Evolutionary conservation across 176 grass and related monocot genomes (phyloP).

Genomic region (Rhynchospora tenuis): DNA sequence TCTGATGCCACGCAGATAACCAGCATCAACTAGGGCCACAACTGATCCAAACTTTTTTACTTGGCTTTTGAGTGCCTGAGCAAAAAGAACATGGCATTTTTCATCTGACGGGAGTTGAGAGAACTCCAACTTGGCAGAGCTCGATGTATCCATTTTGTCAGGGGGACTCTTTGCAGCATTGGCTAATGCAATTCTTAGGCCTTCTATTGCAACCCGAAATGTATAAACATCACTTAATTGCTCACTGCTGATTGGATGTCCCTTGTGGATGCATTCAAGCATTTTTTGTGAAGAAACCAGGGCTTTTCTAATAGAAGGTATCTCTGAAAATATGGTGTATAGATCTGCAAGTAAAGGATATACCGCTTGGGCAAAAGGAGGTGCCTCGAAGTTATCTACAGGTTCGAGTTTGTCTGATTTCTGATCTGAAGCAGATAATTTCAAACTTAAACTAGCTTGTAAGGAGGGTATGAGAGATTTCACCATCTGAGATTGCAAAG

Average conservation of each 20-base stretch:
- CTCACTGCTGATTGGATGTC: slow-evolving; percentile 52
- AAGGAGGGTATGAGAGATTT: slow-evolving; percentile 51
- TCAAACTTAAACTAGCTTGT: slow-evolving; percentile 21
- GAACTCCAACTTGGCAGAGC: slow-evolving; percentile 40
- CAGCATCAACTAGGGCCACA: slow-evolving; percentile 67
- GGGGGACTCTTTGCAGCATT: slow-evolving; percentile 43
- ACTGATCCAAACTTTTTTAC: slow-evolving; percentile 60
- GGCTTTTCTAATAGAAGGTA: slow-evolving; percentile 67
- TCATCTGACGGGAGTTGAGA: slow-evolving; percentile 59
- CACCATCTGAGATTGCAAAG: slow-evolving; percentile 42
- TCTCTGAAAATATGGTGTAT: slow-evolving; percentile 61
- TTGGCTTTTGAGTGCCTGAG: slow-evolving; percentile 66
- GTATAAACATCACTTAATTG: slow-evolving; percentile 61
- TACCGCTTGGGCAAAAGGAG: slow-evolving; percentile 61
- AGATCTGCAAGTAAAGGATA: slow-evolving; percentile 86
- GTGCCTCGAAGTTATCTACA: slow-evolving; percentile 36
- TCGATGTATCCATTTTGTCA: slow-evolving; percentile 23
- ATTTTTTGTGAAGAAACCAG: slow-evolving; percentile 65
- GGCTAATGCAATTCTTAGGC: slow-evolving; percentile 72
- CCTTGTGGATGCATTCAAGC: slow-evolving; percentile 62
- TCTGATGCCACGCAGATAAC: slow-evolving; percentile 74
- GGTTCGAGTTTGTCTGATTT: slow-evolving; percentile 35
- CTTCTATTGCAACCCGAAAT: slow-evolving; percentile 85
- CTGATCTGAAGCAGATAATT: slow-evolving; percentile 17
- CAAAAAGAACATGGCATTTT: slow-evolving; percentile 77